phyloP scores from a whole-genome alignment of 805 yeast species.

The Candida mattraensis region DNA sequence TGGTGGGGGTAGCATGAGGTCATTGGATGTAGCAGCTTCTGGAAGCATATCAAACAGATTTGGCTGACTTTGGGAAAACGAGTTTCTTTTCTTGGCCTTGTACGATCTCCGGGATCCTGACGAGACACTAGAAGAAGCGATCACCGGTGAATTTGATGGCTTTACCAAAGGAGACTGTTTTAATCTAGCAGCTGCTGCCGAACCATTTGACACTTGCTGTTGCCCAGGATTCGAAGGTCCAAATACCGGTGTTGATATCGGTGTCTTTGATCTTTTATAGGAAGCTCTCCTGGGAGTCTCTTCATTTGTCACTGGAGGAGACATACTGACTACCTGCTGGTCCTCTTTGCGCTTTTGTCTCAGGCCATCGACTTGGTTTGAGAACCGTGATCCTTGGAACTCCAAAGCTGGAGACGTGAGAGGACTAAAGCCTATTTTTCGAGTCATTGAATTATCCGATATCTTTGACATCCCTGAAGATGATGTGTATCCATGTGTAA shows the following conservation, averaged over 20 bases:
- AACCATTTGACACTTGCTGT: too few species aligned
- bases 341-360: constrained; percentile 33
- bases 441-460: constrained; percentile 2
- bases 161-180: constrained; percentile 41
- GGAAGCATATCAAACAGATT: constrained; percentile 30
- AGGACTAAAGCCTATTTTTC: constrained; percentile 40
- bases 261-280: constrained; percentile 38
- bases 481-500: constrained; percentile 1
- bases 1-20: constrained; percentile 29
- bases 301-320: constrained; percentile 26
- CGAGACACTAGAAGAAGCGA: constrained; percentile 7
- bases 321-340: constrained; percentile 16
- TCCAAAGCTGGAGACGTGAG: constrained; percentile 69
- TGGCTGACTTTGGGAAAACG: constrained; percentile 4
- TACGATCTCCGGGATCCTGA: constrained; percentile 10
- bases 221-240: constrained; percentile 32
- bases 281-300: constrained; percentile 21
- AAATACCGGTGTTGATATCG: constrained; percentile 40
- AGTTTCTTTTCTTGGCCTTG: constrained; percentile 10
- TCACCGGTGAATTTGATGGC: constrained; percentile 18
- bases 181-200: constrained; percentile 4
- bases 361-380: constrained; percentile 18
- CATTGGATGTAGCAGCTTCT: constrained; percentile 34
- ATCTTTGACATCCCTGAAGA: constrained; percentile 1
- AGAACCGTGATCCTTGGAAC: constrained; percentile 38